Base-by-base conservation (phyloP, 352 stramenopile genomes). In the Phytophthora nicotianae region DNA sequence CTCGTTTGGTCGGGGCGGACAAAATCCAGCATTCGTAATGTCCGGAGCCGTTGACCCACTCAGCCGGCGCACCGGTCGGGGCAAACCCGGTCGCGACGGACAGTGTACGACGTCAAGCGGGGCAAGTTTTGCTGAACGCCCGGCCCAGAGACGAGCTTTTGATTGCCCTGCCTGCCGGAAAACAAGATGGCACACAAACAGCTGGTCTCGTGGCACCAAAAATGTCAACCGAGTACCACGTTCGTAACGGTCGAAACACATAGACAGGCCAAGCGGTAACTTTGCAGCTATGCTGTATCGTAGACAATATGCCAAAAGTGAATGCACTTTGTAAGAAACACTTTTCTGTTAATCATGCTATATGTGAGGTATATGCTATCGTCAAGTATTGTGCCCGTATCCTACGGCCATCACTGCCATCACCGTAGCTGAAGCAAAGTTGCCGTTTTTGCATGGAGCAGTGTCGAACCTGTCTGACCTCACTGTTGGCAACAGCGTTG, bases 1-100 rank as follows among this genome's bases (percentile, higher is more conserved):
- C 41, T 27, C 45, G 49, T 58, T 65, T 29, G 37, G 20, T 63
- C 45, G 24, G 23, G 46, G 20, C 41, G 50, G 33, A 63, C 43
- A 74, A 67, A 74, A 68, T 70, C 61, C 55, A 70, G 61, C 55
- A 64, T 70, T 66, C 66, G 59, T 74, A 70, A 70, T 62, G 65
- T 27, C 41, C 43, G 46, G 48, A 57, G 58, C 35, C 38, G 54
- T 53, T 64, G 50, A 46, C 37, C 62, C 57, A 59, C 50, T 40
- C 37, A 45, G 33, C 24, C 21, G 17, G 11, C 21, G 63, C 58
- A 57, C 50, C 40, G 53, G 35, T 24, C 21, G 37, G 23, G 17
- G 23, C 40, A n/a, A 21, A 14, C 33, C 14, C 23, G 16, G 58
- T 59, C 54, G 55, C 38, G 49, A 62, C 37, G 48, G 26, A 61